phyloP scores from a whole-genome alignment of 371 early-diverging fungal genomes.

The Apophysomyces elegans region DNA sequence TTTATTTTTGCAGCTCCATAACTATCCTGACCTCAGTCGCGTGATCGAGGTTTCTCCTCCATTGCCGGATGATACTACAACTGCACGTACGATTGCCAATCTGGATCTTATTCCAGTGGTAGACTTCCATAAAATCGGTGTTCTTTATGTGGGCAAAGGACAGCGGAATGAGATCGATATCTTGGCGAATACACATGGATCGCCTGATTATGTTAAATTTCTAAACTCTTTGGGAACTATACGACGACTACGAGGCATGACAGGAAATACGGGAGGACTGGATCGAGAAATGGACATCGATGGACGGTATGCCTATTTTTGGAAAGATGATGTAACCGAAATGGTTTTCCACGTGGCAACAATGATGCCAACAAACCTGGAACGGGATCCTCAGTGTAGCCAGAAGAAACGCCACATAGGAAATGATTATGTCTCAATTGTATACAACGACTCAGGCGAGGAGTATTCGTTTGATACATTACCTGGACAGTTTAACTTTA shows the following conservation, averaged over 20 bases:
- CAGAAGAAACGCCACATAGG: slow-evolving; percentile 95
- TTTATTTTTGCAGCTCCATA: slow-evolving; percentile 65
- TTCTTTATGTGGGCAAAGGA: slow-evolving; percentile 86
- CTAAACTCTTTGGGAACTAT: slow-evolving; percentile 81
- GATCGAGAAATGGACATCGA: slow-evolving; percentile 86
- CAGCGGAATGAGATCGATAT: slow-evolving; percentile 88
- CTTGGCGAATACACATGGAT: slow-evolving; percentile 83
- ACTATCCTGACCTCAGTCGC: slow-evolving; percentile 73
- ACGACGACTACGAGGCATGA: slow-evolving; percentile 60
- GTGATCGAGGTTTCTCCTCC: slow-evolving; percentile 62
- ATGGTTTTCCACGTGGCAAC: slow-evolving; percentile 92
- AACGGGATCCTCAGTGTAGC: slow-evolving; percentile 75
- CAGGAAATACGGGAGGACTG: slow-evolving; percentile 84
- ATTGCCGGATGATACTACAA: slow-evolving; percentile 79
- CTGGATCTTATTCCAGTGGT: slow-evolving; percentile 90
- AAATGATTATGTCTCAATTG: slow-evolving; percentile 92
- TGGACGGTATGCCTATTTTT: slow-evolving; percentile 83
- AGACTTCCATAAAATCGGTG: slow-evolving; percentile 95
- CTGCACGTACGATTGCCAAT: slow-evolving; percentile 74
- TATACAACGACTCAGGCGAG: slow-evolving; percentile 88
- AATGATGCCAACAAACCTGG: slow-evolving; percentile 86
- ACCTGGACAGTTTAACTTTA: slow-evolving; percentile 93
- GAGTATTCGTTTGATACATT: slow-evolving; percentile 89
- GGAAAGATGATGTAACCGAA: slow-evolving; percentile 86
- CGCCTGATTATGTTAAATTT: slow-evolving; percentile 83